Percentiles rank a stretch among this genome's conserved stretches.
These are phyloP conservation scores for Brassica cretica DNA, from an alignment of 345 rosid genomes.

Conservation along the genomic window DNA sequence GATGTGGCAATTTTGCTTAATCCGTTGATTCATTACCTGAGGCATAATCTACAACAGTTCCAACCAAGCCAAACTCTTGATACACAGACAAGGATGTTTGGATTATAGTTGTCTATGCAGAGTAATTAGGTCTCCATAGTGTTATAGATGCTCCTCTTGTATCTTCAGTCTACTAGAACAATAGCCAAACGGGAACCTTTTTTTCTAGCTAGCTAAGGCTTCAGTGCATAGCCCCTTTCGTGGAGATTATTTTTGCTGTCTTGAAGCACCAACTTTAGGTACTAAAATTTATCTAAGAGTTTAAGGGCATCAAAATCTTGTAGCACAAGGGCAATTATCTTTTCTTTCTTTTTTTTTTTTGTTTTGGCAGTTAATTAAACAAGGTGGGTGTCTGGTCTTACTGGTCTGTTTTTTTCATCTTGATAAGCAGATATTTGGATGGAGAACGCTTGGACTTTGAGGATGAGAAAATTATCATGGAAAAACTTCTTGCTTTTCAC, in stretches of 20 bases:
- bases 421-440: conserved; percentile 63
- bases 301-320: too few relatives aligned
- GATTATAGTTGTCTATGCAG: background rate
- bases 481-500: conserved; percentile 76
- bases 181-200: background rate
- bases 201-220: conserved; percentile 9
- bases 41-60: background rate
- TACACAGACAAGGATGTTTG: background rate
- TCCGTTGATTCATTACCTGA: background rate
- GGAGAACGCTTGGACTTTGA: conserved; percentile 64
- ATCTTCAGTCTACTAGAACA: background rate
- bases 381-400: background rate
- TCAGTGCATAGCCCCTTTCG: background rate
- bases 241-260: background rate
- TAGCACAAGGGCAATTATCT: too few relatives aligned
- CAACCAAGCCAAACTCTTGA: background rate
- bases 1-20: background rate
- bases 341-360: too few relatives aligned
- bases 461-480: conserved; percentile 58
- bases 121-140: background rate
- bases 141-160: background rate
- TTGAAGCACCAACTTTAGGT: too few relatives aligned
- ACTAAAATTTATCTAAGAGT: too few relatives aligned
- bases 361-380: too few relatives aligned
- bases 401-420: conserved; percentile 3